Evolutionary conservation across 2,329 filamentous ascomycete genomes (phyloP), one percentile per base, ranked within the genome.

Genomic region (Myriangium duriaei): DNA sequence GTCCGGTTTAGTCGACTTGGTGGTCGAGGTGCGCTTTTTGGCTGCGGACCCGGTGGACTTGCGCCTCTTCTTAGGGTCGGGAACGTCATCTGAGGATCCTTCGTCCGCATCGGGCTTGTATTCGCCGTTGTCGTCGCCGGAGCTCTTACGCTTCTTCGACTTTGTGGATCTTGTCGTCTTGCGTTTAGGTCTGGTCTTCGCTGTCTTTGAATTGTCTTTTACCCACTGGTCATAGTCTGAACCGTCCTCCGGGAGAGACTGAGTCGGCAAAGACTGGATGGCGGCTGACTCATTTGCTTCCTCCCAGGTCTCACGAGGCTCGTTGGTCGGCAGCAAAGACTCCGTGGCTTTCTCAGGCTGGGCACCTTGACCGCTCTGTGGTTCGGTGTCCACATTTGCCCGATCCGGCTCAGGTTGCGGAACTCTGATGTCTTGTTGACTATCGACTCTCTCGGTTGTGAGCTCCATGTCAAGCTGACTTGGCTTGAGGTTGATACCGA

Each of bases 91-190:
- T 11, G 42, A 42, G 16, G 40, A 33, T 11, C 32, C 41, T 13
- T 33, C 38, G 12, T 15, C 19, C 9, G 12, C 17, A 12, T 24
- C 40, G 4, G 46, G 53, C 17, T 46, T 56, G 51, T 53, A 58
- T 15, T 47, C 46, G 13, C 36, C 34, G 33, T 58, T 52, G 5
- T 55, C 54, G 18, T 52, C 48, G 28, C 45, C 39, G 16, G 42
- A 46, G 19, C 47, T 48, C 49, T 62, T 63, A 42, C 60, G 55
- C 50, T 62, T 64, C 46, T 61, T 62, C 4, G 51, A 44, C 35
- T 47, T 47, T n/a, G 34, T 38, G 6, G 40, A 26, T 39, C 39
- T 32, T 5, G 29, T n/a, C 30, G 15, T 41, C 24, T 38, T 42
- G 11, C 31, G 32, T 21, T 6, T 26, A 37, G 7, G 34, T 30